Evolutionary conservation across 2,329 filamentous ascomycete species (phyloP), one percentile per base, ranked within the genome.

Genomic region (Hawksworthiomyces lignivorus): DNA sequence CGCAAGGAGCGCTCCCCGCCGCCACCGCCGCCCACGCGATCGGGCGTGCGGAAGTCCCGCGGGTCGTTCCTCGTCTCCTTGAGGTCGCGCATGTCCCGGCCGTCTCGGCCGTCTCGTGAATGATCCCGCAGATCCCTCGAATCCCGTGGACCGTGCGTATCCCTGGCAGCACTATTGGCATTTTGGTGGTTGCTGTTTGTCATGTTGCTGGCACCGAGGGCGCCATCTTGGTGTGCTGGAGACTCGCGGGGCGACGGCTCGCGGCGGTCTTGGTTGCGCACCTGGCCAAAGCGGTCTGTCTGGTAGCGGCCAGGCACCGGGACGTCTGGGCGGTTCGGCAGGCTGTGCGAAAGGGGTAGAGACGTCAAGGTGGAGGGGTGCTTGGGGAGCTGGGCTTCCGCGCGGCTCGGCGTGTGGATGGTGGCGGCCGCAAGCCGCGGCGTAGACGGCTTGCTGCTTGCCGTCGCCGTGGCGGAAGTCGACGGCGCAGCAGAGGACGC

Each of bases 41-140:
- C 70, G 8, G 62, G 55, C 11, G 57, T 44, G 7, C 56, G 52
- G 46, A 52, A 46, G 18, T 60, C 57, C 8, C 49, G 47, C 30
- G 50, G 36, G 8, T 67, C 67, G 43, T 63, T 8, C 12, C 8
- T 60, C 17, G 54, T 43, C 9, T 73, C 66, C 33, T 66, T 62
- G 28, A 45, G 14, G 20, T 69, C 65, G 11, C 62, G 58, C 7
- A 44, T 35, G n/a, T 63, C 58, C 20, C 64, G 58, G 14, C 50
- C 31, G 24, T 64, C 62, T 31, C 59, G 56, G 19, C 36, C 15
- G 18, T 58, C 57, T 19, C 55, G 52, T 2, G 34, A 18, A 19
- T 65, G 22, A 2, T 60, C 58, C 39, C 54, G 53, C 5, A 53
- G 48, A 26, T 59, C 54, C 41, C 59, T 48, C 43, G 52, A 17